Base-by-base conservation (phyloP, 2,329 filamentous ascomycete genomes). In the Leptodontidium sp. region DNA sequence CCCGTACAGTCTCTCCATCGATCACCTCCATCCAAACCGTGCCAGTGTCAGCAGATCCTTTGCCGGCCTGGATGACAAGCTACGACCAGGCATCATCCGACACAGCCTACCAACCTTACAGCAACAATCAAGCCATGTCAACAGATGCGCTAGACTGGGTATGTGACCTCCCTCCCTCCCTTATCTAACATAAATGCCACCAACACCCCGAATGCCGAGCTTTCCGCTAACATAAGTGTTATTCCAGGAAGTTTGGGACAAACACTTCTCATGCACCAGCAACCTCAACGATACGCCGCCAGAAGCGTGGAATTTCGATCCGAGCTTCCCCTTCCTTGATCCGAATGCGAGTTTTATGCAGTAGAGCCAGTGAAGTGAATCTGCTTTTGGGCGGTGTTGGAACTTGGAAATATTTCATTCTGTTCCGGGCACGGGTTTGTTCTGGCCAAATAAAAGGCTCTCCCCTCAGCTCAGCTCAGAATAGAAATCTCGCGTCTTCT, bases 311-410 rank as follows among this genome's bases (percentile, higher is more conserved):
- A 69, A 66, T 49, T 67, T 68, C 26, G 68, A 72, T 52, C 45
- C 62, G n/a, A 64, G 50, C 50, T 21, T 64, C 11, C n/a, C 26
- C 4, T 55, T 45, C 17, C 35, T 14, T 29, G 62, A 64, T 47
- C 50, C 50, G 17, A 32, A 32, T 45, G 9, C 49, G 12, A 47
- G 35, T 15, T 57, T 43, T 17, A 47, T 43, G 17, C 40, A 32
- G 35, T 64, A 38, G 62, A 53, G n/a, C n/a, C 32, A 64, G 69
- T 68, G 47, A 85, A 83, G 21, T 21, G 21, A 21, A 32, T 32
- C 6, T 32, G 29, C 29, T 6, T 32, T 32, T 32, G 3, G 29
- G 29, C 6, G 29, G 29, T 6, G 29, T 32, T 32, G 29, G 29
- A 32, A 32, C 29, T 32, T 32, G 29, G 29, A 6, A 32, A 3